Evolutionary conservation across 2,329 filamentous ascomycete species (phyloP).

Genomic region (Apiospora hydei): DNA sequence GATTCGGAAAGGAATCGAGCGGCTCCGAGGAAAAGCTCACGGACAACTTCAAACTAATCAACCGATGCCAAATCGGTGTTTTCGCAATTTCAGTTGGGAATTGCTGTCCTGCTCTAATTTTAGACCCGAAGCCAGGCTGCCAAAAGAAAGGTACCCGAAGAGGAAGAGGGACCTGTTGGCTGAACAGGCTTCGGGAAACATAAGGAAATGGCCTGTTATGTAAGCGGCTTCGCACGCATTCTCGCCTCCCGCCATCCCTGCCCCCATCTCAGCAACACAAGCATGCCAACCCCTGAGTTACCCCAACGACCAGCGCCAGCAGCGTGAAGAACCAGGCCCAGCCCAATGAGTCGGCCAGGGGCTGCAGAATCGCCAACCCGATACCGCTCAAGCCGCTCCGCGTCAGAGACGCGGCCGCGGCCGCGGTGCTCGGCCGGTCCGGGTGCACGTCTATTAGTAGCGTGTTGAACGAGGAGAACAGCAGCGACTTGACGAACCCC

Average conservation of each 20-base stretch:
- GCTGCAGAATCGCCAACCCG: constrained; percentile 23
- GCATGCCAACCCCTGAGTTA: neutral
- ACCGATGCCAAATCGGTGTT: too few relatives aligned
- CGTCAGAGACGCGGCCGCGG: constrained; percentile 21
- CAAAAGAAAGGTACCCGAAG: too few relatives aligned
- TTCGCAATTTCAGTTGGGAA: too few relatives aligned
- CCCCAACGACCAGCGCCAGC: constrained; percentile 17
- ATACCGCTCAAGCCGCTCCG: constrained; percentile 26
- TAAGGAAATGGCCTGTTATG: too few relatives aligned
- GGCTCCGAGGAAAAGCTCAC: too few relatives aligned
- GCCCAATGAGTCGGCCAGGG: constrained; percentile 1
- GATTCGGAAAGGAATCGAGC: too few relatives aligned
- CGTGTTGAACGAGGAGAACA: constrained; percentile 25
- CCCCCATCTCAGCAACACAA: neutral
- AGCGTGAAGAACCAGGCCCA: constrained; percentile 27
- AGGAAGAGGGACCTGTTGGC: too few relatives aligned
- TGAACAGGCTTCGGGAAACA: too few relatives aligned
- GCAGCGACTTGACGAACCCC: constrained; percentile 14
- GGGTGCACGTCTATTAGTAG: constrained; percentile 24
- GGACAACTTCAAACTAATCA: too few relatives aligned
- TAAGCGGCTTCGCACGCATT: neutral
- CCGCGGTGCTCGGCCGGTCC: constrained; percentile 25
- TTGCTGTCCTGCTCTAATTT: too few relatives aligned
- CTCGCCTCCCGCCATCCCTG: neutral
- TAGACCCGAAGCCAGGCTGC: too few relatives aligned